These are phyloP conservation scores for Plectosphaerella cucumerina DNA, from an alignment of 2,329 filamentous ascomycete species.

Conservation along the genomic window DNA sequence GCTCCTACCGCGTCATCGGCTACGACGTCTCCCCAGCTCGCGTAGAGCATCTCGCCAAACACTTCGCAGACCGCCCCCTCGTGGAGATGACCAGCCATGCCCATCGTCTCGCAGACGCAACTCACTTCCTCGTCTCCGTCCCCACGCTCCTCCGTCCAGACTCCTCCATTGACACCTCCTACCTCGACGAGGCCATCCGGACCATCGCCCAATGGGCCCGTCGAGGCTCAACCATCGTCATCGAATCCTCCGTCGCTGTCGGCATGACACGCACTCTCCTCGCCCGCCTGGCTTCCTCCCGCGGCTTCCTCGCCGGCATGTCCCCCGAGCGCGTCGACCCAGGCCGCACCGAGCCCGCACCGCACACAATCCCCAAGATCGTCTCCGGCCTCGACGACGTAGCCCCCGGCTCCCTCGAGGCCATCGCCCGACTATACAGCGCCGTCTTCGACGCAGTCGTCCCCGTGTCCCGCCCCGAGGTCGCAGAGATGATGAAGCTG, in stretches of 20 bases:
- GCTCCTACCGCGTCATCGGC: constrained; percentile 36
- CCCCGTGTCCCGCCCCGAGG: constrained; percentile 33
- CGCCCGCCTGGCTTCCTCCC: constrained; percentile 23
- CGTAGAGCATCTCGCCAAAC: constrained; percentile 24
- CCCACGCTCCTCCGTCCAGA: constrained; percentile 33
- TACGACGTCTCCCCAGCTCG: constrained; percentile 42
- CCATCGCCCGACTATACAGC: constrained; percentile 31
- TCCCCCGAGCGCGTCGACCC: constrained; percentile 34
- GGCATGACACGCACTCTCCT: constrained; percentile 37
- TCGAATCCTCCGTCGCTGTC: constrained; percentile 36
- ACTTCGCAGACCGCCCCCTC: constrained; percentile 19
- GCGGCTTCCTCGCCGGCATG: constrained; percentile 29
- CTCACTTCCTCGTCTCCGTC: constrained; percentile 36
- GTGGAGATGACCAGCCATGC: constrained; percentile 30
- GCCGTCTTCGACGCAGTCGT: constrained; percentile 31
- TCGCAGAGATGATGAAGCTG: constrained; percentile 41
- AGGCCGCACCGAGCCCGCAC: constrained; percentile 23
- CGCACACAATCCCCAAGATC: constrained; percentile 34
- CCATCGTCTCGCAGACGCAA: constrained; percentile 24
- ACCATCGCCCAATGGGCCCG: constrained; percentile 25
- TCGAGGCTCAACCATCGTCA: constrained; percentile 29
- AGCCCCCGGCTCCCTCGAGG: constrained; percentile 24
- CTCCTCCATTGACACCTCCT: constrained; percentile 29
- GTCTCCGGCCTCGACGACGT: constrained; percentile 32
- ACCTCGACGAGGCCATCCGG: constrained; percentile 27